Percentiles rank a stretch among this genome's conserved stretches.
These are phyloP conservation scores for Arxiozyma slooffiae DNA, from an alignment of 1,139 yeast genomes.

Conservation along the genomic window DNA sequence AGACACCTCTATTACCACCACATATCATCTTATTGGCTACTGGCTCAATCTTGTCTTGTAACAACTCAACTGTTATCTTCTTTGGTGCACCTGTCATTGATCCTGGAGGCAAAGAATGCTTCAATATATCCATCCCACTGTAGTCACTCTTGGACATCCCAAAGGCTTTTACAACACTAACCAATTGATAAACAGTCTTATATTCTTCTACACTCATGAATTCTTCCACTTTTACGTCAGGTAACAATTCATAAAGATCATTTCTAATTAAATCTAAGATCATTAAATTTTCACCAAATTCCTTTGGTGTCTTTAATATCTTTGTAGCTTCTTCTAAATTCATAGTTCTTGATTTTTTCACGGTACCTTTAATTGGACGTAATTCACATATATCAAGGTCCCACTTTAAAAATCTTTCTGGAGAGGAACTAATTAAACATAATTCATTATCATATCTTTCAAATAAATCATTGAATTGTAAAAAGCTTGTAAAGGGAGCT, in stretches of 20 bases:
- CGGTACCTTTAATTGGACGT: constrained; percentile 95
- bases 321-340: constrained; percentile 49
- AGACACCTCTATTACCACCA: constrained; percentile 61
- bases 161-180: constrained; percentile 73
- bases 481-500: constrained; percentile 81
- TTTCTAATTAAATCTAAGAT: constrained; percentile 93
- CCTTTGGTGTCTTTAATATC: constrained; percentile 76
- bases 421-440: constrained; percentile 78
- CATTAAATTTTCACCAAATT: constrained; percentile 93
- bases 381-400: constrained; percentile 53
- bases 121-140: constrained; percentile 69
- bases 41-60: constrained; percentile 38
- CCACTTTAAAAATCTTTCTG: constrained; percentile 90
- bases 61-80: constrained; percentile 76
- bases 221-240: constrained; percentile 59
- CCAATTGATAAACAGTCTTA: constrained; percentile 80
- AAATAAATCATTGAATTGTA: constrained; percentile 54
- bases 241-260: constrained; percentile 67
- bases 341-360: constrained; percentile 49
- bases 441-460: constrained; percentile 12
- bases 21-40: constrained; percentile 33
- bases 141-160: constrained; percentile 33
- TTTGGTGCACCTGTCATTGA: constrained; percentile 99
- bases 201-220: constrained; percentile 92
- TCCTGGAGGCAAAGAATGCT: constrained; percentile 86